Evolutionary conservation across 1,284 basidiomycete species (phyloP), one percentile per base, ranked within the genome.

Genomic region (Ceratobasidium sp.): DNA sequence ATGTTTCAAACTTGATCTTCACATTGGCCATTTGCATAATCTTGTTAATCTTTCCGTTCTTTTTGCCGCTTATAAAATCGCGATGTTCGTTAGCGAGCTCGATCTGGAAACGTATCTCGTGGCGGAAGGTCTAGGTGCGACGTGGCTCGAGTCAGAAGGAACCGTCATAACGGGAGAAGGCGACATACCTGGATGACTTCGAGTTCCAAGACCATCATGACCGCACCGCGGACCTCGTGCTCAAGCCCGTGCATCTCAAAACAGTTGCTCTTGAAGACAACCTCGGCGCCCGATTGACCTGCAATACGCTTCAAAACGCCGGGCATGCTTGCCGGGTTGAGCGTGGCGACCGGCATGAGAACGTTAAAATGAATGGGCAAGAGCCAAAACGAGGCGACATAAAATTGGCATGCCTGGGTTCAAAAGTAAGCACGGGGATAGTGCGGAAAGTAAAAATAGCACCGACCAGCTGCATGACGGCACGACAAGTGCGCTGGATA

Each of bases 1-100:
- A 96, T 2, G 97, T 98, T 86, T 99, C 97, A 80, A 99, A 99
- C 85, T 98, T 98, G 88, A 99, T 98, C 84, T 98, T 97, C 80
- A 97, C 96, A 80, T 94, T 94, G 45, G 95, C 93, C 7, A 91
- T 93, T 84, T 97, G 96, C 95, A 97, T 98, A 81, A 98, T 97
- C 85, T 98, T 98, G 87, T 98, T 98, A 82, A 98, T 95, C 85
- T 98, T 98, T 76, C 96, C 96, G 79, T 98, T 98, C 87, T 98
- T 98, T 87, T 98, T 98, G 60, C 96, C 96, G 75, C 93, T 94
- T 83, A 99, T 98, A 83, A 99, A 99, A 79, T 99, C 98, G 78
- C 97, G 92, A 80, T 99, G 97, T 82, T 99, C 97, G 82, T 97
- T 98, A 56, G 97, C 95, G 14, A 99, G 89, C 84, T 99, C 98